phyloP scores from a whole-genome alignment of 1,139 yeast species.

The Starmera stellimalicola region DNA sequence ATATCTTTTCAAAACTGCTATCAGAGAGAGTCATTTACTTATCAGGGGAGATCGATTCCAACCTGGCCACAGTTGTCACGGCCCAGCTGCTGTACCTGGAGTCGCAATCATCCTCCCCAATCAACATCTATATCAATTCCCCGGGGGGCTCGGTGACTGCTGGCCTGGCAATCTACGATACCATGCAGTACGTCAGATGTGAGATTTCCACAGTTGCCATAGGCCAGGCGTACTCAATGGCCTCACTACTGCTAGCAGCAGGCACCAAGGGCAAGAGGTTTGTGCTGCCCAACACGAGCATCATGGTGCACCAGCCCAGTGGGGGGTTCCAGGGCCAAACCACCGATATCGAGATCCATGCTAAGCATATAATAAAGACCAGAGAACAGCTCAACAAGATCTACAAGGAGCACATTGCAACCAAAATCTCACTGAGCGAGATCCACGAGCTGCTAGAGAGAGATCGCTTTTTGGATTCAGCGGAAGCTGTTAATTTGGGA shows the following conservation, averaged over 20 bases:
- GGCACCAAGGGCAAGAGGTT: constrained; percentile 22
- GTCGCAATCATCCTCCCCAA: constrained; percentile 21
- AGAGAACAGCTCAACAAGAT: constrained; percentile 20
- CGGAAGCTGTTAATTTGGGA: constrained; percentile 23
- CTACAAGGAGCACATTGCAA: constrained; percentile 20
- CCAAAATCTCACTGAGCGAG: constrained; percentile 11
- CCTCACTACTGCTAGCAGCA: constrained; percentile 21
- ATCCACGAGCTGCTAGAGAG: constrained; percentile 21
- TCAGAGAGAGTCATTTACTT: constrained; percentile 22
- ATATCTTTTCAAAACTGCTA: constrained; percentile 17
- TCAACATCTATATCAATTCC: constrained; percentile 24
- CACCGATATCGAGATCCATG: constrained; percentile 25
- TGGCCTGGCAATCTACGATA: constrained; percentile 26
- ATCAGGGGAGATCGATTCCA: constrained; percentile 22
- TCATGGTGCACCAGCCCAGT: constrained; percentile 27
- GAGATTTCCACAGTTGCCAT: constrained; percentile 26
- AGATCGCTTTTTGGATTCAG: constrained; percentile 21
- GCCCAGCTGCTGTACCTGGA: constrained; percentile 25
- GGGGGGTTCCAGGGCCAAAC: constrained; percentile 25
- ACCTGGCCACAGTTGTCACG: constrained; percentile 22
- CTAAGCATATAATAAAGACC: constrained; percentile 22
- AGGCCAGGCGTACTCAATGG: constrained; percentile 28
- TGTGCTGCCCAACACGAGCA: constrained; percentile 23
- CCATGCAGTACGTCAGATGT: constrained; percentile 24
- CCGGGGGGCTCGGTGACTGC: constrained; percentile 27